A percentile compares a stretch with the other conserved stretches of the same genome.
Evolutionary conservation across 768 basidiomycete genomes (phyloP).

Genomic region (Mycena haematopus): DNA sequence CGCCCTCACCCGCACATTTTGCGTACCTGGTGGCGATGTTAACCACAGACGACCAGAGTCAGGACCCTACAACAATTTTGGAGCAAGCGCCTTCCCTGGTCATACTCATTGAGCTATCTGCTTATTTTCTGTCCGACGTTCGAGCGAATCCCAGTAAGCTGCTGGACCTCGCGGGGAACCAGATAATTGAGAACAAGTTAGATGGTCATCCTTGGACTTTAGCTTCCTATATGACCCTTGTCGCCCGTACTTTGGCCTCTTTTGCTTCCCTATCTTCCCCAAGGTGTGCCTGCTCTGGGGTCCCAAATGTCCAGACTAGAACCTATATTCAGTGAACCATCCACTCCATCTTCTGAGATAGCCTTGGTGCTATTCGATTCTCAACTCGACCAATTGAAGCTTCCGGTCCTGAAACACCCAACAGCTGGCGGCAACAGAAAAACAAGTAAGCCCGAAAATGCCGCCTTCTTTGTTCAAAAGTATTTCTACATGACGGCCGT

Average conservation of each 20-base stretch:
- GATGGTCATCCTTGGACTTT: slow-evolving; percentile 40
- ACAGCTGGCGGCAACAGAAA: slow-evolving; percentile 29
- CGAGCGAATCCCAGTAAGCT: slow-evolving; percentile 35
- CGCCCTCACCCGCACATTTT: slow-evolving; percentile 64
- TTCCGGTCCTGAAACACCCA: slow-evolving; percentile 52
- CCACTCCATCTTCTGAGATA: slow-evolving; percentile 17
- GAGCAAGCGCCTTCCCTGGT: slow-evolving; percentile 54
- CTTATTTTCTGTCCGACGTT: slow-evolving; percentile 50
- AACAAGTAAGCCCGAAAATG: slow-evolving; percentile 40
- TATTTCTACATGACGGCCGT: slow-evolving; percentile 62
- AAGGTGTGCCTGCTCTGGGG: slow-evolving; percentile 28
- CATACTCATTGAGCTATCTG: slow-evolving; percentile 65
- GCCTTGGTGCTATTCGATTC: slow-evolving; percentile 68
- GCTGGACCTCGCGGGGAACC: background rate
- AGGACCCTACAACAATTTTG: slow-evolving; percentile 36
- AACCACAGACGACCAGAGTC: slow-evolving; percentile 31
- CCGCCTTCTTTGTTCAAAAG: slow-evolving; percentile 50
- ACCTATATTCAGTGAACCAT: slow-evolving; percentile 1
- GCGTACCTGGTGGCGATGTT: slow-evolving; percentile 54
- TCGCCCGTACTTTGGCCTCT: slow-evolving; percentile 53
- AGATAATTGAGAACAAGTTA: slow-evolving; percentile 8
- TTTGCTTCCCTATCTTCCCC: slow-evolving; percentile 42
- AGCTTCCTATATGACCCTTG: slow-evolving; percentile 58
- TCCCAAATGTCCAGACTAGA: background rate
- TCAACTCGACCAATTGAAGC: slow-evolving; percentile 52